phyloP scores from a whole-genome alignment of 2,329 filamentous ascomycete genomes.

The Fusarium mangiferae region DNA sequence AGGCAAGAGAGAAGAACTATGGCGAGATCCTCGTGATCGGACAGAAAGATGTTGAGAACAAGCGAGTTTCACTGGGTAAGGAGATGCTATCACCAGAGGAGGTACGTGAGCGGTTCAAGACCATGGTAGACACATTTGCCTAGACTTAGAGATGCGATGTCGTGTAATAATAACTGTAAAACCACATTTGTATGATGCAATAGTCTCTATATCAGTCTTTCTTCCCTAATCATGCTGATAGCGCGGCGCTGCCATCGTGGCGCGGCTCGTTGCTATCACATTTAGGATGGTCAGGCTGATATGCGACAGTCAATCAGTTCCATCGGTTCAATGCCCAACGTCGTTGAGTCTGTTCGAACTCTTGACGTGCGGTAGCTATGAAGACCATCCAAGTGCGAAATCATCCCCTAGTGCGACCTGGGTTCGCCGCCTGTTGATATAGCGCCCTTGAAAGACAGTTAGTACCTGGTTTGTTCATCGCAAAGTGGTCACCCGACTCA shows the following conservation, averaged over 20 bases:
- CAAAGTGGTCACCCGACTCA: conserved; percentile 41
- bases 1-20: conserved; percentile 78
- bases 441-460: conserved; percentile 27
- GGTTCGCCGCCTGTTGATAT: conserved; percentile 33
- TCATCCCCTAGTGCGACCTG: conserved; percentile 32
- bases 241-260: conserved; percentile 3
- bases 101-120: conserved; percentile 57
- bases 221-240: conserved; percentile 8
- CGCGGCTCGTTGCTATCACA: conserved; percentile 10
- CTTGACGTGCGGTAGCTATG: not conserved
- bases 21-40: conserved; percentile 80
- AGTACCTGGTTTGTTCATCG: conserved; percentile 1
- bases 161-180: conserved; percentile 8
- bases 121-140: conserved; percentile 60
- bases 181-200: conserved; percentile 6
- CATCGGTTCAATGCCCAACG: not conserved
- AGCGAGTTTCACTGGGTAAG: conserved; percentile 60
- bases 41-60: conserved; percentile 67
- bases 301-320: not conserved
- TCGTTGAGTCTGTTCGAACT: not conserved
- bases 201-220: conserved; percentile 1
- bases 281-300: not conserved
- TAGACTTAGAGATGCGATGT: conserved; percentile 44
- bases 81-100: conserved; percentile 57
- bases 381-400: not conserved